These are phyloP conservation scores for Maudiozyma humilis DNA, from an alignment of 1,139 yeast genomes.

Conservation along the genomic window DNA sequence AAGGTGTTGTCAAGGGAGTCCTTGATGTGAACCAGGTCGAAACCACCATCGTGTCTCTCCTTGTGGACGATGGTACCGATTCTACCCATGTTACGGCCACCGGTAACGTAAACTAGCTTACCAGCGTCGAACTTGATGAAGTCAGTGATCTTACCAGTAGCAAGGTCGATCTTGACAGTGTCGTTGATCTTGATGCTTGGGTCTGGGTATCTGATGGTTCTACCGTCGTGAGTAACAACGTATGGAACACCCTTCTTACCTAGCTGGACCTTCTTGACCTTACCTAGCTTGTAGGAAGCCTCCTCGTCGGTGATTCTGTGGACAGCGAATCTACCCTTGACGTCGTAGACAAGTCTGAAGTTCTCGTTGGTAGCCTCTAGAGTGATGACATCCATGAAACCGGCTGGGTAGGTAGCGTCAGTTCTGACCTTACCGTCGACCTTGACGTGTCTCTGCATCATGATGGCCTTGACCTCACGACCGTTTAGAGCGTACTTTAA, in stretches of 20 bases:
- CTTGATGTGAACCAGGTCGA: slow-evolving; percentile 97
- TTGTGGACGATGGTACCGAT: slow-evolving; percentile 97
- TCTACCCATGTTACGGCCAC: slow-evolving; percentile 99
- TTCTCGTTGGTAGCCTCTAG: slow-evolving; percentile 97
- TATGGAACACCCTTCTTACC: slow-evolving; percentile 98
- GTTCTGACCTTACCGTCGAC: slow-evolving; percentile 99
- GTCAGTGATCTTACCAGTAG: slow-evolving; percentile 88
- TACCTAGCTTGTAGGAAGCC: slow-evolving; percentile 95
- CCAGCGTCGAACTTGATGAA: slow-evolving; percentile 94
- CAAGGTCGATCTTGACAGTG: slow-evolving; percentile 93
- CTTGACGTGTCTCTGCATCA: slow-evolving; percentile 98
- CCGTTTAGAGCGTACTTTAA: slow-evolving; percentile 99
- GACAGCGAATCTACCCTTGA: slow-evolving; percentile 97
- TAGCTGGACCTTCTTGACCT: slow-evolving; percentile 94
- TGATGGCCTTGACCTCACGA: slow-evolving; percentile 97
- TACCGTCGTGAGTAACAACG: slow-evolving; percentile 98
- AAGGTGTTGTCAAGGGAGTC: slow-evolving; percentile 95
- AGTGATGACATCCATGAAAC: slow-evolving; percentile 97
- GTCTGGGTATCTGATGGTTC: slow-evolving; percentile 99
- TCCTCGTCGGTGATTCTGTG: slow-evolving; percentile 99
- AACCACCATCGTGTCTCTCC: slow-evolving; percentile 99
- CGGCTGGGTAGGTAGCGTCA: slow-evolving; percentile 97
- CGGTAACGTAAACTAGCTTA: slow-evolving; percentile 93
- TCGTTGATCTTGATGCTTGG: slow-evolving; percentile 94
- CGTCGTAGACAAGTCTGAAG: slow-evolving; percentile 97